A percentile compares a stretch with the other conserved stretches of the same genome.
Conservation (phyloP, 2,329 filamentous ascomycete species). For the Sodiomyces alkalinus region DNA sequence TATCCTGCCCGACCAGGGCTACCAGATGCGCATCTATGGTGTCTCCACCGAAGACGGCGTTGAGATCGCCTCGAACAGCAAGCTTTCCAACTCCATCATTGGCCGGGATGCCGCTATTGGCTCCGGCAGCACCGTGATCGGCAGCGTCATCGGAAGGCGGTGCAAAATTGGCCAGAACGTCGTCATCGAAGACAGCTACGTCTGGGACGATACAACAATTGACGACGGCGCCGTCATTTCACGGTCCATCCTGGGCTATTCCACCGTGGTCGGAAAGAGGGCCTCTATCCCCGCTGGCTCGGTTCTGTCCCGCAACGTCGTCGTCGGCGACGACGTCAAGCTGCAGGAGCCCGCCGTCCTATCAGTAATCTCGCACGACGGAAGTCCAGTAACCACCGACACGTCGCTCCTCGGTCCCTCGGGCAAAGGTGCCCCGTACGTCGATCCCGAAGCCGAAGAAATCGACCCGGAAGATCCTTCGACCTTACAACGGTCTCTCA, state of each 20-base stretch:
- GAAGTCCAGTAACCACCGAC: constrained; percentile 23
- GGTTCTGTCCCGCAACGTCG: constrained; percentile 66
- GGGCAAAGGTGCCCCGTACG: constrained; percentile 35
- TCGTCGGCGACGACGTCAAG: constrained; percentile 46
- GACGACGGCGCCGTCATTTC: constrained; percentile 58
- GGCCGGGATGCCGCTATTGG: constrained; percentile 65
- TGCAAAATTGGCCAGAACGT: constrained; percentile 83
- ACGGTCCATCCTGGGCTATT: constrained; percentile 62
- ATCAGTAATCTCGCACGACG: constrained; percentile 20
- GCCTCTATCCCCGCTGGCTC: constrained; percentile 57
- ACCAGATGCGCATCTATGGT: constrained; percentile 52
- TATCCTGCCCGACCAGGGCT: constrained; percentile 61
- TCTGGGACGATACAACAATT: constrained; percentile 76
- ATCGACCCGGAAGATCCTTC: constrained; percentile 33
- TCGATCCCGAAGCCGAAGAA: constrained; percentile 31
- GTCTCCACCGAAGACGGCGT: constrained; percentile 71
- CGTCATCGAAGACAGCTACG: constrained; percentile 60
- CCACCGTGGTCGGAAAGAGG: constrained; percentile 53
- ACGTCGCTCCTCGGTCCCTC: constrained; percentile 28
- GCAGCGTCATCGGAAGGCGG: constrained; percentile 68
- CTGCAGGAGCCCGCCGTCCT: constrained; percentile 20
- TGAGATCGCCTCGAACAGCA: constrained; percentile 54
- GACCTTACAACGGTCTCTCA: constrained; percentile 36
- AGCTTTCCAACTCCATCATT: constrained; percentile 57
- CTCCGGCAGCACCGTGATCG: constrained; percentile 51